These are phyloP conservation scores for Dactylellina sp. DNA, from an alignment of 2,329 filamentous ascomycete genomes.

Conservation along the genomic window DNA sequence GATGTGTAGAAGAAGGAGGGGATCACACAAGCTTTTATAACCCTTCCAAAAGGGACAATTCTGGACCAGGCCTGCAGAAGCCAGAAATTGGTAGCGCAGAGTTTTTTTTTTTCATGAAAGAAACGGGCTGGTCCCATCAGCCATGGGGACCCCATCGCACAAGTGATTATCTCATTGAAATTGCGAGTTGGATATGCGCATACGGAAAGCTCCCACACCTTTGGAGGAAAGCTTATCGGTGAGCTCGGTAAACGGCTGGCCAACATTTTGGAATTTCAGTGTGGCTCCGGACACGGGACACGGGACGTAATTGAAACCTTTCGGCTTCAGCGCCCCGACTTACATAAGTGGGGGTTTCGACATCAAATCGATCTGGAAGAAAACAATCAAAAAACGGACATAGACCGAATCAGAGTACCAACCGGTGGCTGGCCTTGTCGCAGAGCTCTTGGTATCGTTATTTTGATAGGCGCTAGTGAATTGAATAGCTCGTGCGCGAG, in stretches of 20 bases:
- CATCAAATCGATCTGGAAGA: not conserved
- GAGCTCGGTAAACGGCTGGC: constrained; percentile 37
- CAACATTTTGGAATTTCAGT: not conserved
- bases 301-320: constrained; percentile 12
- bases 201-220: constrained; percentile 16
- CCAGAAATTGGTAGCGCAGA: constrained; percentile 17
- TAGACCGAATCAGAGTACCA: constrained; percentile 21
- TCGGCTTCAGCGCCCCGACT: constrained; percentile 32
- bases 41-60: constrained; percentile 15
- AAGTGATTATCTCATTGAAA: constrained; percentile 39
- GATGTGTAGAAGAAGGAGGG: constrained; percentile 10
- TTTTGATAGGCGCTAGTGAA: too few relatives aligned
- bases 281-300: constrained; percentile 9
- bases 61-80: not conserved
- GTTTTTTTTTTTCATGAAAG: constrained; percentile 13
- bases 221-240: not conserved
- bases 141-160: not conserved
- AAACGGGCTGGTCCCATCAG: too few relatives aligned
- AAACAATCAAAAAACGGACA: constrained; percentile 12
- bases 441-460: too few relatives aligned
- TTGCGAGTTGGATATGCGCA: constrained; percentile 14
- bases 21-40: constrained; percentile 48
- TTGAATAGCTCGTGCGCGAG: too few relatives aligned
- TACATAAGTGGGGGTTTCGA: constrained; percentile 26
- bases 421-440: not conserved